phyloP scores from a whole-genome alignment of 768 basidiomycete species.

The Neoboletus brunneissimus region DNA sequence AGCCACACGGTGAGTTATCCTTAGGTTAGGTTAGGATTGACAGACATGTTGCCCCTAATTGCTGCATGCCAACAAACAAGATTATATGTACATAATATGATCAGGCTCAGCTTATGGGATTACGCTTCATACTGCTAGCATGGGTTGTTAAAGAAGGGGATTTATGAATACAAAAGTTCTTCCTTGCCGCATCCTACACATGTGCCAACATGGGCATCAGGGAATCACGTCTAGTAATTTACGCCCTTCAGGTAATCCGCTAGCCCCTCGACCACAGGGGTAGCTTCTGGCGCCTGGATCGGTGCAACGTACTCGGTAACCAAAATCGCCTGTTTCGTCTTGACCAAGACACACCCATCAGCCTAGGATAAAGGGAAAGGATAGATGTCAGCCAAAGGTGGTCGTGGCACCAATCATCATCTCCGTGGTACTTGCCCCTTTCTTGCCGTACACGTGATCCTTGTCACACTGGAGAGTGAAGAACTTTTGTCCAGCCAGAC shows the following conservation, averaged over 20 bases:
- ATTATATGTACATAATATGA: too few relatives aligned
- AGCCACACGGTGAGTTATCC: too few relatives aligned
- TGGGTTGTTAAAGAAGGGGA: background rate
- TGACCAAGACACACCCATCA: conserved; percentile 70
- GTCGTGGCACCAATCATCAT: background rate
- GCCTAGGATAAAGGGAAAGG: conserved; percentile 40
- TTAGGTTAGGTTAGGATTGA: too few relatives aligned
- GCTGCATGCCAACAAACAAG: too few relatives aligned
- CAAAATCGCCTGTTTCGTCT: conserved; percentile 83
- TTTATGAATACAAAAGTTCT: conserved; percentile 11
- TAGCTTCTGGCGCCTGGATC: conserved; percentile 62
- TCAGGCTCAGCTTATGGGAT: background rate
- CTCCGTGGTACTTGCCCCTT: conserved; percentile 49
- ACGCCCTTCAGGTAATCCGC: conserved; percentile 74
- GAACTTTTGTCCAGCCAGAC: conserved; percentile 70
- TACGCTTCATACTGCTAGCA: background rate
- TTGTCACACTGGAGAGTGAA: conserved; percentile 52
- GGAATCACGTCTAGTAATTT: conserved; percentile 42
- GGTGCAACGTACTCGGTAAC: conserved; percentile 73
- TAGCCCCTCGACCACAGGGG: conserved; percentile 59
- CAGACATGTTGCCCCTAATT: too few relatives aligned
- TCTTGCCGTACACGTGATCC: conserved; percentile 72
- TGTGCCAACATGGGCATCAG: background rate
- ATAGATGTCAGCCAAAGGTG: background rate
- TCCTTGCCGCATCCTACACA: conserved; percentile 10